Conservation (phyloP, 2,329 filamentous ascomycete species). For the Aspergillus sp. region DNA sequence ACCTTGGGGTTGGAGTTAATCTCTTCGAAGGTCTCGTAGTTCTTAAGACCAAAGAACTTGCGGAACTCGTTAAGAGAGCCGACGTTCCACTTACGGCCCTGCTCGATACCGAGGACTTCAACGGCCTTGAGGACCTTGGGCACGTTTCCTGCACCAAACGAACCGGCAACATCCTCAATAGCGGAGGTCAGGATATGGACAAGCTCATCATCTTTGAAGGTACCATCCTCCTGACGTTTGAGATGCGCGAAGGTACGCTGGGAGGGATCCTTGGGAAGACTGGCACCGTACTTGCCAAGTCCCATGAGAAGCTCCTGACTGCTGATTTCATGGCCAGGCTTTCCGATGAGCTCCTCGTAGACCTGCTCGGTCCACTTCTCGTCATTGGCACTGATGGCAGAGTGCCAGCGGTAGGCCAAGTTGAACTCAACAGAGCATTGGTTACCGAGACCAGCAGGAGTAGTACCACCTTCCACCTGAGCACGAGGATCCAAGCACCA, state of each 20-base stretch:
- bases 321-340: conserved; percentile 56
- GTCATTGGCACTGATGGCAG: conserved; percentile 71
- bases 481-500: conserved; percentile 80
- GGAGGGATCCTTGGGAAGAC: conserved; percentile 64
- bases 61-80: conserved; percentile 82
- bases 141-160: conserved; percentile 72
- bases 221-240: conserved; percentile 64
- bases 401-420: conserved; percentile 84
- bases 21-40: conserved; percentile 75
- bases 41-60: conserved; percentile 74
- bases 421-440: conserved; percentile 88
- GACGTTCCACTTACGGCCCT: conserved; percentile 73
- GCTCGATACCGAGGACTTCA: conserved; percentile 77
- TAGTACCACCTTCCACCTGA: conserved; percentile 63
- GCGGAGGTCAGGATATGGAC: conserved; percentile 66
- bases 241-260: conserved; percentile 69
- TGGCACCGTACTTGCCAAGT: conserved; percentile 62
- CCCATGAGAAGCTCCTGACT: conserved; percentile 62
- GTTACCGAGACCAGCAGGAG: conserved; percentile 74
- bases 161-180: conserved; percentile 69
- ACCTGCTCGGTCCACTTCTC: conserved; percentile 77
- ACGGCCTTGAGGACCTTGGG: conserved; percentile 72
- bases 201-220: conserved; percentile 73
- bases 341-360: conserved; percentile 63
- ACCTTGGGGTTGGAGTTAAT: conserved; percentile 77